phyloP scores from a whole-genome alignment of 2,329 filamentous ascomycete species.

The Alternaria consortialis region DNA sequence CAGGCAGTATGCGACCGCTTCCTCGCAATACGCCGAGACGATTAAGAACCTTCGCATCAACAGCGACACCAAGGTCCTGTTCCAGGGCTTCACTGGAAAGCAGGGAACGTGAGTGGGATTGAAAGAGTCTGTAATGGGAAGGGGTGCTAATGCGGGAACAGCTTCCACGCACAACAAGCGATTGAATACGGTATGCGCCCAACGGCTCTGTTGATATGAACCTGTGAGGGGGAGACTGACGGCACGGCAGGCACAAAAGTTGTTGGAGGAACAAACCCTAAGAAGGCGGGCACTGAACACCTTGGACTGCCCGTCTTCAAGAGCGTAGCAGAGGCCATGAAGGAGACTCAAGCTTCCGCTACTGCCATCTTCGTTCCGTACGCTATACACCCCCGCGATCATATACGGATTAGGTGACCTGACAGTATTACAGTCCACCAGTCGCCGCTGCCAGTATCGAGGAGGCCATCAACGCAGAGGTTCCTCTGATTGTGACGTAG shows the following conservation, averaged over 20 bases:
- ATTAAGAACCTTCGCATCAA: constrained; percentile 87
- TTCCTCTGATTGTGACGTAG: constrained; percentile 90
- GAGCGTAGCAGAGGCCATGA: constrained; percentile 86
- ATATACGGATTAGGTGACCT: constrained; percentile 23
- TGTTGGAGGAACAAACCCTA: constrained; percentile 97
- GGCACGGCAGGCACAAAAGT: constrained; percentile 82
- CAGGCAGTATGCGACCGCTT: constrained; percentile 78
- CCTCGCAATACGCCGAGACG: constrained; percentile 62
- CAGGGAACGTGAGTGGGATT: constrained; percentile 74
- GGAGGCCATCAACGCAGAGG: constrained; percentile 92
- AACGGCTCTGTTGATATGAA: constrained; percentile 22
- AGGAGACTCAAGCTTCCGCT: constrained; percentile 88
- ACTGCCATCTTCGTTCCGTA: constrained; percentile 97
- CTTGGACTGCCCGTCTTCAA: constrained; percentile 93
- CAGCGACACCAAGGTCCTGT: constrained; percentile 90
- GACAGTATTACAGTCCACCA: constrained; percentile 71
- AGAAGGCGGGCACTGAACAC: constrained; percentile 93
- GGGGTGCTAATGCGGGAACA: constrained; percentile 54
- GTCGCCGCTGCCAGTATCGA: constrained; percentile 94
- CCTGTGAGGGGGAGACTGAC: constrained; percentile 39
- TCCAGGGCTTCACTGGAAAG: constrained; percentile 96
- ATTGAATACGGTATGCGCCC: constrained; percentile 88
- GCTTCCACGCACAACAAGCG: constrained; percentile 96
- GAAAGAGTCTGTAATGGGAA: background rate
- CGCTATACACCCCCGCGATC: constrained; percentile 30